Base-by-base conservation (phyloP, 331 rosid genomes). In the Stylosanthes scabra region DNA sequence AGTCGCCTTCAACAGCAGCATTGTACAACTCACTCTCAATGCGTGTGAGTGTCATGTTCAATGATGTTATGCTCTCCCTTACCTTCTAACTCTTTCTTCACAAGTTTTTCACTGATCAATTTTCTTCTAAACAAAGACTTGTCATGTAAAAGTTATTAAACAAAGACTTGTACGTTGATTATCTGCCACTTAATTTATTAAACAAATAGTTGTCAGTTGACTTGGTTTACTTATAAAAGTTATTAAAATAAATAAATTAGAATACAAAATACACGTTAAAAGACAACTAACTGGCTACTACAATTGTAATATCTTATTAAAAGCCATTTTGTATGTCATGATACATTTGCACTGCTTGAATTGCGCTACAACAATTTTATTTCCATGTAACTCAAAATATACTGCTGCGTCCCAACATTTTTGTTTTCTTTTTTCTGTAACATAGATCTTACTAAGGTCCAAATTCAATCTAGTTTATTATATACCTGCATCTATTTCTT, bases 391-490 rank as follows among this genome's bases (percentile, higher is more conserved):
- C 10, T 27, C 59, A 20, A 65, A 39, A 49, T 20, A 29, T 28
- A 34, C 59, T 65, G 54, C 8, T 6, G 45, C 46, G 49, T 40
- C 29, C 60, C 66, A 40, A 25, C 10, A 40, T 70, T 56, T 25
- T 61, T n/a, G n/a, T 56, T 10, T 40, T 39, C 15, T 70, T 56
- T 25, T 61, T 57, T 10, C 28, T 39, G 28, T 5, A 57, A 57
- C 64, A 64, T 44, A 49, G 15, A 70, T 41, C 59, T 16, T 42
- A 57, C 50, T 3, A 3, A 15, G 28, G 41, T 57, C 25, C 66
- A 31, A 25, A 58, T 47, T 75, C 56, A 49, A 16, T n/a, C 74
- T 42, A 45, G 68, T 70, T 63, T 51, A 46, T 51, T 57, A 47
- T 40, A 56, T 4, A 14, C 63, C 29, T 59, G 66, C 66, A 58